A percentile compares a stretch with the other conserved stretches of the same genome.
phyloP scores from a whole-genome alignment of 192 early-diverging fungal genomes.

The Funneliformis mosseae region DNA sequence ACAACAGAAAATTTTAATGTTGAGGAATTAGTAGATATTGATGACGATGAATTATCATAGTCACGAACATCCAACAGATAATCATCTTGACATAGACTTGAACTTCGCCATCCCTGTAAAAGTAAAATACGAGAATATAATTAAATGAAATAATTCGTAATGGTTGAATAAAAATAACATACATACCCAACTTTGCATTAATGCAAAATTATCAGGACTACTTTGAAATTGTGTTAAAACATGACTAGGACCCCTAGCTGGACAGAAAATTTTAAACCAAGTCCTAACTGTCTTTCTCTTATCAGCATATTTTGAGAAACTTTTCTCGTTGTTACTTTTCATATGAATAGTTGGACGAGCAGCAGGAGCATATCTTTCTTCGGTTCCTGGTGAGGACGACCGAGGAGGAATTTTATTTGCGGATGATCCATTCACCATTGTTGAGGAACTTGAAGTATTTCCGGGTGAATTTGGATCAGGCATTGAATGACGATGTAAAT shows the following conservation, averaged over 20 bases:
- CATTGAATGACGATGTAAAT: conserved; percentile 53
- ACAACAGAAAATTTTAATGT: conserved; percentile 36
- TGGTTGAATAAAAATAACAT: not conserved
- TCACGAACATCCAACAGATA: conserved; percentile 31
- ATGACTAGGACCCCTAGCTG: conserved; percentile 49
- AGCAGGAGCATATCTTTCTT: not conserved
- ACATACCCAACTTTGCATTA: conserved; percentile 60
- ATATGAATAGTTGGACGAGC: not conserved
- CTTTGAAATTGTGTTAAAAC: conserved; percentile 57
- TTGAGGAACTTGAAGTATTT: not conserved
- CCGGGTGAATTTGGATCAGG: conserved; percentile 16
- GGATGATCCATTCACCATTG: conserved; percentile 20
- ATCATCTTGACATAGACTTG: conserved; percentile 34
- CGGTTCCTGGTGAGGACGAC: not conserved
- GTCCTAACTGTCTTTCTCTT: conserved; percentile 49
- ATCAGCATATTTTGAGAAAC: conserved; percentile 50
- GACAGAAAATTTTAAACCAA: conserved; percentile 62
- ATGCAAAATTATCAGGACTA: conserved; percentile 55
- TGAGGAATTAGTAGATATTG: conserved; percentile 9
- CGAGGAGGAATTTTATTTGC: conserved; percentile 6
- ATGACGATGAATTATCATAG: conserved; percentile 1
- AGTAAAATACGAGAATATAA: not conserved
- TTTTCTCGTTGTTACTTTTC: conserved; percentile 27
- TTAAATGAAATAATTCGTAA: not conserved
- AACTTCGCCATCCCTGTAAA: conserved; percentile 34